A percentile compares a stretch with the other conserved stretches of the same genome.
phyloP scores from a whole-genome alignment of 768 basidiomycete genomes.

The Leucosporidium creatinivorum region DNA sequence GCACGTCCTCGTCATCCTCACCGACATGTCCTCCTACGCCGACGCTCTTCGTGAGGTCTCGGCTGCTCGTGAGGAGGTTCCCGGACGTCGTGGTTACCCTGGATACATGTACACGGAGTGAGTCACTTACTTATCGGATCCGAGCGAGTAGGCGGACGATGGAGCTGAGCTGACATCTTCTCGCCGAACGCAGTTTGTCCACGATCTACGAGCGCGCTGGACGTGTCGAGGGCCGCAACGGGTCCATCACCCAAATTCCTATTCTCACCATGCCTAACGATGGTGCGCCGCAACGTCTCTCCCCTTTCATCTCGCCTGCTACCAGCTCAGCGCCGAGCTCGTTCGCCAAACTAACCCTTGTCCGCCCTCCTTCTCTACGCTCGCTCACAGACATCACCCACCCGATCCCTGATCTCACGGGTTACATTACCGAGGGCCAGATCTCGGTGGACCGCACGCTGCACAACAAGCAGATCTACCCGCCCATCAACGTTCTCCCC shows the following conservation, averaged over 20 bases:
- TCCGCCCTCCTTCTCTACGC: background rate
- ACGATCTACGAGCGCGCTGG: conserved; percentile 99
- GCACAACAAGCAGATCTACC: conserved; percentile 94
- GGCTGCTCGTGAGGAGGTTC: conserved; percentile 97
- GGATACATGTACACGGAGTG: conserved; percentile 70
- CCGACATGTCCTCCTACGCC: conserved; percentile 98
- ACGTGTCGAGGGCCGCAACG: conserved; percentile 93
- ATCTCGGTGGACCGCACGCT: conserved; percentile 97
- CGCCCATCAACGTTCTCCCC: conserved; percentile 97
- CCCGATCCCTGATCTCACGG: conserved; percentile 97
- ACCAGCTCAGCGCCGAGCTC: background rate
- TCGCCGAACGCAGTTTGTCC: conserved; percentile 44
- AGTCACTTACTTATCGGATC: conserved; percentile 46
- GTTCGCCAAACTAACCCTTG: background rate
- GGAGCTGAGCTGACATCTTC: too few species aligned
- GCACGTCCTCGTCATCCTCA: conserved; percentile 97
- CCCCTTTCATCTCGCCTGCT: too few species aligned
- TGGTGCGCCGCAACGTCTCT: conserved; percentile 52
- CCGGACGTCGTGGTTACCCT: conserved; percentile 93
- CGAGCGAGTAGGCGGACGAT: too few species aligned
- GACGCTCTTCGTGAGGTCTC: conserved; percentile 96
- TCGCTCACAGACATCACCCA: conserved; percentile 83
- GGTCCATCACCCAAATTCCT: conserved; percentile 98
- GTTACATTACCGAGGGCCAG: conserved; percentile 99
- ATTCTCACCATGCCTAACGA: conserved; percentile 99